Conservation (phyloP, 768 basidiomycete genomes). For the Amanita subjunquillea region DNA sequence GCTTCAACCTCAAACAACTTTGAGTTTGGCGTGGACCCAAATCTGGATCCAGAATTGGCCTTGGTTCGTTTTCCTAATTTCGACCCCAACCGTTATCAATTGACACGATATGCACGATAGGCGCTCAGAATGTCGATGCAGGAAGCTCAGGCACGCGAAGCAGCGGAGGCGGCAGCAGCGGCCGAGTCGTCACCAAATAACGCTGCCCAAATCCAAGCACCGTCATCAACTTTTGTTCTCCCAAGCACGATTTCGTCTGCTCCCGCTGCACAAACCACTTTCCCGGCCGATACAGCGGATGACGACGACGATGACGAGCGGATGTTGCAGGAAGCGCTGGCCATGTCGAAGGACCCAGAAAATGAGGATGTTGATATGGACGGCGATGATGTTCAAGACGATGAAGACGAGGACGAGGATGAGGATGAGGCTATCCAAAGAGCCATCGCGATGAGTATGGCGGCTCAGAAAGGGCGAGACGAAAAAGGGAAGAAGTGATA, state of each 20-base stretch:
- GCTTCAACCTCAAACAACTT: conserved; percentile 44
- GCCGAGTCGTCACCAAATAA: conserved; percentile 16
- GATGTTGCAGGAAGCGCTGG: conserved; percentile 66
- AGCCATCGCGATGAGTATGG: conserved; percentile 94
- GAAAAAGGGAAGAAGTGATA: conserved; percentile 21
- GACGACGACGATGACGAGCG: conserved; percentile 76
- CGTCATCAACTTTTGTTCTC: conserved; percentile 28
- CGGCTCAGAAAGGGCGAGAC: conserved; percentile 32
- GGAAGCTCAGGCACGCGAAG: conserved; percentile 78
- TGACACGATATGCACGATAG: conserved; percentile 25
- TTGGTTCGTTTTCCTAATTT: conserved; percentile 50
- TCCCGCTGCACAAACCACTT: conserved; percentile 14
- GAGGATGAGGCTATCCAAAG: conserved; percentile 83
- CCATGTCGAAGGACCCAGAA: conserved; percentile 38
- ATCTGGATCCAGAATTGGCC: conserved; percentile 58
- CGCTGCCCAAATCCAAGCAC: conserved; percentile 21
- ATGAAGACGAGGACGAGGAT: conserved; percentile 24
- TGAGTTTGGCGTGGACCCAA: conserved; percentile 91
- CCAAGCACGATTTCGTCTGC: not conserved
- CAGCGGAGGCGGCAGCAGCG: conserved; percentile 36
- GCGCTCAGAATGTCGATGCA: conserved; percentile 97
- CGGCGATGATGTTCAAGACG: conserved; percentile 31
- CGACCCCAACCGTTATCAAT: not conserved
- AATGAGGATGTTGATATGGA: conserved; percentile 46
- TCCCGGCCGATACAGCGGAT: conserved; percentile 38